phyloP scores from a whole-genome alignment of 306 rosid species.

The Herpetospermum pedunculosum region DNA sequence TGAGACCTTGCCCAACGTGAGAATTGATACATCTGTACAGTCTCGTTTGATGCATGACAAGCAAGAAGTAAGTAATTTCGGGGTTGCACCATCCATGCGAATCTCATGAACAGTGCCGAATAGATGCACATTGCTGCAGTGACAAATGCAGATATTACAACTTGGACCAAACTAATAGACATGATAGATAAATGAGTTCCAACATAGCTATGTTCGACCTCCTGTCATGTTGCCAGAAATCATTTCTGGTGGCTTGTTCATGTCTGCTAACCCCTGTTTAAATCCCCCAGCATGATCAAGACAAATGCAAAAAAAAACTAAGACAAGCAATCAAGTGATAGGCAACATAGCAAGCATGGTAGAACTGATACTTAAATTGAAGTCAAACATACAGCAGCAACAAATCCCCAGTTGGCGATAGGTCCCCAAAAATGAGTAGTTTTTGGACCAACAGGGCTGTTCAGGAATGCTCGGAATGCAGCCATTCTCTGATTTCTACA shows the following conservation, averaged over 20 bases:
- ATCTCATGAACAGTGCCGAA: constrained; percentile 65
- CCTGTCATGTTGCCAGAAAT: constrained; percentile 78
- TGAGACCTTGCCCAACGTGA: constrained; percentile 52
- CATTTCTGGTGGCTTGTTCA: constrained; percentile 88
- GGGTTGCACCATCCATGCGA: constrained; percentile 74
- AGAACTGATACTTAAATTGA: background rate
- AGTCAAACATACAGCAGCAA: constrained; percentile 66
- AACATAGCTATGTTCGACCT: constrained; percentile 4
- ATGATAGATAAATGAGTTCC: background rate
- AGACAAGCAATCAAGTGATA: background rate
- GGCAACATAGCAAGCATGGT: background rate
- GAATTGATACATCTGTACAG: constrained; percentile 57
- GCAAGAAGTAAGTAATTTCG: constrained; percentile 56
- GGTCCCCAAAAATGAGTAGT: constrained; percentile 99
- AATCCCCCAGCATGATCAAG: constrained; percentile 4
- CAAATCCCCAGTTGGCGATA: constrained; percentile 96
- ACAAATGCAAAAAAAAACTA: background rate
- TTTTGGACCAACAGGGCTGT: constrained; percentile 92
- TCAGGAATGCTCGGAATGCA: constrained; percentile 72
- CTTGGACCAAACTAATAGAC: background rate
- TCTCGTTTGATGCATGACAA: constrained; percentile 57
- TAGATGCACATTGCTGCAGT: constrained; percentile 63
- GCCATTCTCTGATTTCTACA: constrained; percentile 30
- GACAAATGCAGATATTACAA: background rate
- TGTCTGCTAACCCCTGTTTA: constrained; percentile 74